Base-by-base conservation (phyloP, 148 eudicot species). In the Euryodendron excelsum region DNA sequence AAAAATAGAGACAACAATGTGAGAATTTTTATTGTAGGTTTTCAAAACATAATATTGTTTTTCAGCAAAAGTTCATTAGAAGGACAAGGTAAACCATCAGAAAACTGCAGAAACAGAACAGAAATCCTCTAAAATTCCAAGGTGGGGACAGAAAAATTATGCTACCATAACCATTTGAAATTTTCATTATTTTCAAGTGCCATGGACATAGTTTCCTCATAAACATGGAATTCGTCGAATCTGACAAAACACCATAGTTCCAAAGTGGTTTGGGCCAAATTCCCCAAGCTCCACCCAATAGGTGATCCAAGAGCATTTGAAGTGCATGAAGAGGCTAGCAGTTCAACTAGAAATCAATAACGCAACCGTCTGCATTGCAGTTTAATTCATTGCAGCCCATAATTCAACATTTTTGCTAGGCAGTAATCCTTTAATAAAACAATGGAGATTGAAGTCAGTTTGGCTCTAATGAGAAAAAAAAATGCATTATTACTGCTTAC, bases 1-100 rank as follows among this genome's bases (percentile, higher is more conserved):
- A 58, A 73, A 31, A 73, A 71, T 21, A 64, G 34, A 48, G 20
- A 64, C 79, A 64, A 21, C 72, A 28, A 15, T 30, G 25, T 64
- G 52, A 48, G 28, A 20, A 75, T 17, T 47, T 6, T 20, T 37
- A 47, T 13, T 15, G 28, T 23, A 23, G 17, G 13, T 8, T 60
- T 10, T 13, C 7, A 37, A 23, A 21, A 67, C 36, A 67, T 20
- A 12, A 7, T 21, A 39, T 3, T 33, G 6, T 10, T 39, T 36
- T 36, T 3, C 2, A 21, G 15, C 25, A 66, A 21, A 66, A 36
- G 25, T 66, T 66, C 47, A 66, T 25, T 13, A 48, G 15, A 48
- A 28, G 74, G 59, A 48, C 53, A 14, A 69, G 25, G 37, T 47
- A 70, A 3, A 60, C 33, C 13, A 25, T 3, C 17, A 60, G 31